Evolutionary conservation across 306 rosid genomes (phyloP).

Genomic region (Cucumis melo): DNA sequence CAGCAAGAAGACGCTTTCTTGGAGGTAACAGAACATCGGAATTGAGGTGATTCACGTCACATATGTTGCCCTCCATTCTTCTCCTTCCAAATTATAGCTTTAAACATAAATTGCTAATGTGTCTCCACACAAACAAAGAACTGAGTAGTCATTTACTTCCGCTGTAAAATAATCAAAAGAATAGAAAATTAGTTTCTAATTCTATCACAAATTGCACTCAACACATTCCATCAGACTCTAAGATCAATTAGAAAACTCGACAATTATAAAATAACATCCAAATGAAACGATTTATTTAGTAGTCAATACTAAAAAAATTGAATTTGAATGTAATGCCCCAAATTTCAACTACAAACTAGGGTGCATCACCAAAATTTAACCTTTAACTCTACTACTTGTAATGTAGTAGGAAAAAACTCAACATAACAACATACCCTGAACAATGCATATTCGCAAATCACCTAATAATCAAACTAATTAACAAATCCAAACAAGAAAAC

Average conservation of each 20-base stretch:
- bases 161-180: slow-evolving; percentile 6
- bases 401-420: no score
- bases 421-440: no score
- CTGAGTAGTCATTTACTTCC: slow-evolving; percentile 19
- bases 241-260: background rate
- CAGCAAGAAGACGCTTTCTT: slow-evolving; percentile 90
- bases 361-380: no score
- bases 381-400: no score
- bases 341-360: no score
- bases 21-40: slow-evolving; percentile 93
- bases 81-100: slow-evolving; percentile 13
- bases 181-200: background rate
- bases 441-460: no score
- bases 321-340: background rate
- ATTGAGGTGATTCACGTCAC: slow-evolving; percentile 67
- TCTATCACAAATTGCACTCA: background rate
- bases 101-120: slow-evolving; percentile 21
- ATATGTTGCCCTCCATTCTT: slow-evolving; percentile 62
- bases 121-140: slow-evolving; percentile 19
- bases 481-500: no score
- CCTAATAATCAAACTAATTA: no score
- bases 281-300: background rate
- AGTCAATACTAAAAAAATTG: background rate
- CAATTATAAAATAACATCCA: background rate
- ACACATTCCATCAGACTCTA: background rate